phyloP scores from a whole-genome alignment of 208 protist species.

The Vickermania spadyakhi region DNA sequence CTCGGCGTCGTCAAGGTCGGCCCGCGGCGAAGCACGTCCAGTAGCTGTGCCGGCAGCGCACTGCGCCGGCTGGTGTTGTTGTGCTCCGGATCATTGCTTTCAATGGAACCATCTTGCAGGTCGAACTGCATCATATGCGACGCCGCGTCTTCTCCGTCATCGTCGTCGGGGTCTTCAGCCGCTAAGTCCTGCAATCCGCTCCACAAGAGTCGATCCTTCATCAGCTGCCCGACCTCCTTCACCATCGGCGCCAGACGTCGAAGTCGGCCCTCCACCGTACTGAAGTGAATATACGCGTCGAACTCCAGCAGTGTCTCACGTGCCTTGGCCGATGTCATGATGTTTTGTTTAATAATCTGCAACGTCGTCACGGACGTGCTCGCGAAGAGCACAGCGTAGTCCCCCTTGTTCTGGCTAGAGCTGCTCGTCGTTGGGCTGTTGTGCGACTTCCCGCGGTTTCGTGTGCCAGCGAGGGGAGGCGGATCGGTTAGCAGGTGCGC shows the following conservation, averaged over 20 bases:
- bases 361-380: background rate
- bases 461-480: background rate
- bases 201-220: background rate
- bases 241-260: conserved; percentile 38
- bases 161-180: background rate
- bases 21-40: conserved; percentile 36
- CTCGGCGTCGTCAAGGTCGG: background rate
- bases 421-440: background rate
- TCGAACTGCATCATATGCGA: background rate
- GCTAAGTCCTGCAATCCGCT: background rate
- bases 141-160: background rate
- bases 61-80: background rate
- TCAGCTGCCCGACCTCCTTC: background rate
- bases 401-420: background rate
- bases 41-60: conserved; percentile 18
- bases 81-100: background rate
- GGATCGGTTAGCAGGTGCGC: background rate
- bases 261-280: conserved; percentile 26
- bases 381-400: background rate
- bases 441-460: background rate
- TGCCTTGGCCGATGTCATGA: conserved; percentile 16
- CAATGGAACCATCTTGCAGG: background rate
- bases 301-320: conserved; percentile 16
- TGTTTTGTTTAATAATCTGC: conserved; percentile 19
- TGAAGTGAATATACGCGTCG: conserved; percentile 32